Base-by-base conservation (phyloP, 495 filamentous ascomycete genomes). In the Aeminium ludgeri region DNA sequence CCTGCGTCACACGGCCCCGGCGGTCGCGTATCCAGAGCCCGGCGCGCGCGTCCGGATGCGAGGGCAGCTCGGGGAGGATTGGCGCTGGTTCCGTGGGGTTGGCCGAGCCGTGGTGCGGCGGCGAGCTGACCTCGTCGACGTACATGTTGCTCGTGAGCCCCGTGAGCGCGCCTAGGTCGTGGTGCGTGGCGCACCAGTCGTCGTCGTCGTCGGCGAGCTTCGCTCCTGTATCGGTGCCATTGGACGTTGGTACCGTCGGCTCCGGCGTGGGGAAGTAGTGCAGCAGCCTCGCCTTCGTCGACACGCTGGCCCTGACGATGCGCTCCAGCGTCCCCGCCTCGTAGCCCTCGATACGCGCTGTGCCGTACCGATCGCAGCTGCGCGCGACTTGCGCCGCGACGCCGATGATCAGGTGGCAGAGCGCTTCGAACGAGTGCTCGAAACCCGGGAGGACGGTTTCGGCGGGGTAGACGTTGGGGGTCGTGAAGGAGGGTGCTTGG, bases 141-240 rank as follows among this genome's bases (percentile, higher is more conserved):
- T 92, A 99, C 82, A 96, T 89, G 30, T 87, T 85, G 5, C 80
- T 85, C 0, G 91, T 99, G 23, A 99, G 67, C 13, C 89, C 89
- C 0, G 86, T 94, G 18, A 97, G 65, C 57, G 89, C 95, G 36
- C 87, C 85, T 48, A 93, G 84, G 56, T 94, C 87, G 36, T 87
- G 63, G 56, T 97, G 91, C 2, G 85, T 93, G 2, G 86, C 82
- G 59, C 89, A 99, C 89, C 89, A 99, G 57, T 86, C 82, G 57
- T 95, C 87, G 28, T 73, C 70, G 36, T 30, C 34, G 23, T 25
- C 23, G 23, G 23, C 8, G 3, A 8, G 3, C 23, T 25, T 25
- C 4, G 23, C 4, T 5, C 48, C 36, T 4, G 23, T 8, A 25
- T 25, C 4, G 23, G 23, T 8, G 23, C 23, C 23, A 8, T 25